Conservation (phyloP, 1,139 yeast genomes). For the Protomyces macrosporus region DNA sequence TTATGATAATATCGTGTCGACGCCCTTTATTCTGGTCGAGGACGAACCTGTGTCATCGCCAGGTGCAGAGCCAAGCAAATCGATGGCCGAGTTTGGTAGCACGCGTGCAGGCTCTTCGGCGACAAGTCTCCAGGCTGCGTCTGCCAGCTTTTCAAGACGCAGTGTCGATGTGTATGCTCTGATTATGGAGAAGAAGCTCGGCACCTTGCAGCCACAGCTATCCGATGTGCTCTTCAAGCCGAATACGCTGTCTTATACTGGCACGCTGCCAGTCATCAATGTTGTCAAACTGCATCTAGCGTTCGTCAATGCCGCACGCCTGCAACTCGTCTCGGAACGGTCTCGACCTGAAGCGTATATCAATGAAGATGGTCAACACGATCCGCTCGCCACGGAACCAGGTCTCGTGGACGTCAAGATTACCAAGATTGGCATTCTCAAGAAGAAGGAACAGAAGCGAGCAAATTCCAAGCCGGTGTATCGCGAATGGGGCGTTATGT, state of each 20-base stretch:
- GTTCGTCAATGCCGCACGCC: slow-evolving; percentile 38
- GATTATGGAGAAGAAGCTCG: slow-evolving; percentile 40
- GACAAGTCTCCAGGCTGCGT: neutral
- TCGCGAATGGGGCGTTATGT: slow-evolving; percentile 45
- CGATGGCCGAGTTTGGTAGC: slow-evolving; percentile 6
- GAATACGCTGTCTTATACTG: slow-evolving; percentile 37
- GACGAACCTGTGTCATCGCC: slow-evolving; percentile 35
- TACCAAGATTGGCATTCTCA: slow-evolving; percentile 42
- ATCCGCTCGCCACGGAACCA: slow-evolving; percentile 36
- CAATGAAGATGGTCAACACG: slow-evolving; percentile 27
- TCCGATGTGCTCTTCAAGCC: slow-evolving; percentile 34
- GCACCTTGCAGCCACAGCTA: slow-evolving; percentile 39
- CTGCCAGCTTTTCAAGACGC: slow-evolving; percentile 30
- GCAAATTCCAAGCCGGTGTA: slow-evolving; percentile 38
- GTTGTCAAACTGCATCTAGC: slow-evolving; percentile 36
- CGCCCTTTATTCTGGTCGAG: slow-evolving; percentile 48
- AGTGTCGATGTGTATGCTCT: slow-evolving; percentile 41
- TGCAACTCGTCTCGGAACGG: slow-evolving; percentile 40
- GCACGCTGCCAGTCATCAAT: slow-evolving; percentile 34
- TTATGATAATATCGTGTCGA: slow-evolving; percentile 57
- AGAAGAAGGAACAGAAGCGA: slow-evolving; percentile 40
- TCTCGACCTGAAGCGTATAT: slow-evolving; percentile 41
- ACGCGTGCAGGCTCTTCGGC: neutral
- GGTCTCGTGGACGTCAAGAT: slow-evolving; percentile 43
- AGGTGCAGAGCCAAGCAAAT: slow-evolving; percentile 6